Evolutionary conservation across 2,329 filamentous ascomycete species (phyloP).

Genomic region (Fusarium clavum): DNA sequence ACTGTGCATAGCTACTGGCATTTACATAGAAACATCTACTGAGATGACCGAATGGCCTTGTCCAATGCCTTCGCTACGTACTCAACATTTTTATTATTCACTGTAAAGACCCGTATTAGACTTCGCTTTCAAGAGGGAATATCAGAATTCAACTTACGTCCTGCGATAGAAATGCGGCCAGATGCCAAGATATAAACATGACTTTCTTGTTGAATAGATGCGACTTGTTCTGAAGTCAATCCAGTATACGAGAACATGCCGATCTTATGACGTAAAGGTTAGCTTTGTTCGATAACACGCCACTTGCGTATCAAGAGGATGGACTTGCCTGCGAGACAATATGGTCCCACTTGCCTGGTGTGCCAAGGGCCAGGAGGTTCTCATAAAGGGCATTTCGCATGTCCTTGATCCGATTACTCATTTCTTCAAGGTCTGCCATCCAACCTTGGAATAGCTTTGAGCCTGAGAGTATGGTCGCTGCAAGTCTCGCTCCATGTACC

Average conservation of each 20-base stretch:
- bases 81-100: not conserved
- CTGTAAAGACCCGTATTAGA: not conserved
- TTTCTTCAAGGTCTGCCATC: not conserved
- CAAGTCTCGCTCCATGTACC: not conserved
- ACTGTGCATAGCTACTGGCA: too few relatives aligned
- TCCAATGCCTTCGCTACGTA: not conserved
- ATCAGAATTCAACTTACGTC: not conserved
- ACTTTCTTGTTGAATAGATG: not conserved
- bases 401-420: not conserved
- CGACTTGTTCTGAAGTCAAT: not conserved
- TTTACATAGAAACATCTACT: not conserved
- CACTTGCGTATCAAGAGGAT: not conserved
- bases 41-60: not conserved
- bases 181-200: not conserved
- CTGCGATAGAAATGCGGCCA: not conserved
- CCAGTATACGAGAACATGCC: not conserved
- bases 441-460: not conserved
- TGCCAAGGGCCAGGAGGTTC: not conserved
- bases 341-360: not conserved
- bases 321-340: not conserved
- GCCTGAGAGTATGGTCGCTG: not conserved
- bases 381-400: not conserved
- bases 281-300: not conserved
- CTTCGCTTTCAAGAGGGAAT: rapidly evolving
- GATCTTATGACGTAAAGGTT: not conserved